phyloP scores from a whole-genome alignment of 2,329 filamentous ascomycete genomes.

The Cytospora piceicola region DNA sequence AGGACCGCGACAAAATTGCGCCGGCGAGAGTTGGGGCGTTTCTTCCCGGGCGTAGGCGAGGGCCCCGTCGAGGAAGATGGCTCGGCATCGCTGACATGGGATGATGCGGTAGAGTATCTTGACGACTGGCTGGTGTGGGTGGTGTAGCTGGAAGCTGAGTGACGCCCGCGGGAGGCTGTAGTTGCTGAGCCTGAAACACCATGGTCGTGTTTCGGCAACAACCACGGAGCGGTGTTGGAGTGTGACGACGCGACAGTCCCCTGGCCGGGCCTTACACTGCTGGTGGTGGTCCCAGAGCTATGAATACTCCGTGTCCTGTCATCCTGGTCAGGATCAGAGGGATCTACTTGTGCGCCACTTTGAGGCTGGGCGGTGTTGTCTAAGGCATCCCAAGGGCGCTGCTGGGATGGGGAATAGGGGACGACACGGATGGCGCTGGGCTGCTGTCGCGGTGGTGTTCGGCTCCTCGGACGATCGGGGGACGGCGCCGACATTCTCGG shows the following conservation, averaged over 20 bases:
- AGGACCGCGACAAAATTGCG: conserved; percentile 55
- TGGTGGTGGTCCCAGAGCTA: conserved; percentile 16
- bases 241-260: conserved; percentile 20
- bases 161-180: conserved; percentile 36
- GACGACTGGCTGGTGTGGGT: conserved; percentile 25
- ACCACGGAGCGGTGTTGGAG: conserved; percentile 32
- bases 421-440: conserved; percentile 52
- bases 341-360: conserved; percentile 20
- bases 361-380: conserved; percentile 35
- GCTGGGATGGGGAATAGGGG: conserved; percentile 51
- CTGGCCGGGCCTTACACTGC: conserved; percentile 3
- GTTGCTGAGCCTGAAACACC: conserved; percentile 53
- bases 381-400: conserved; percentile 35
- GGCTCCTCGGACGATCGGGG: conserved; percentile 38
- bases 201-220: conserved; percentile 37
- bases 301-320: conserved; percentile 19
- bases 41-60: conserved; percentile 32
- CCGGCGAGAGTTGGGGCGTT: conserved; percentile 45
- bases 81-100: conserved; percentile 33
- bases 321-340: conserved; percentile 12
- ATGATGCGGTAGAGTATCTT: conserved; percentile 24
- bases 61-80: conserved; percentile 34
- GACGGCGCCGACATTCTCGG: conserved; percentile 36
- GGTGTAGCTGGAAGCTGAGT: conserved; percentile 26
- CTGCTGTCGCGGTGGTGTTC: conserved; percentile 44